Evolutionary conservation across 805 yeast genomes (phyloP), one percentile per base, ranked within the genome.

Genomic region (Candida xiaguanensis): DNA sequence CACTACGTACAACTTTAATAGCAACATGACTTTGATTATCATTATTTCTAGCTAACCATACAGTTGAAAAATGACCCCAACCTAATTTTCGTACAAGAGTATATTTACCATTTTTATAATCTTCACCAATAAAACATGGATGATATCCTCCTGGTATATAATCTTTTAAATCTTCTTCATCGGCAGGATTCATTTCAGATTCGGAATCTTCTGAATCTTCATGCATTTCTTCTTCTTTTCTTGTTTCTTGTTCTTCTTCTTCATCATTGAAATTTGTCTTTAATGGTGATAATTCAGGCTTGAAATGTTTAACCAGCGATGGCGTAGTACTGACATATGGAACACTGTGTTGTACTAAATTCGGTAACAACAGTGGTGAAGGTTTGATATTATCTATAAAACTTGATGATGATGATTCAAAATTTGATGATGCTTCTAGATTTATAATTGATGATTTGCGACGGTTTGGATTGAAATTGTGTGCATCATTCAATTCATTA

Each of bases 61-160:
- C 97, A 1, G 96, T 93, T 19, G 95, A 83, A 57, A 93, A 93
- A 63, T 93, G 97, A 25, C 99, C 99, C 99, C 99, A 93, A 0
- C 99, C 99, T 3, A 93, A 69, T 57, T 93, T 93, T 44, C 98
- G 77, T 22, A 86, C 90, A 35, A 93, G 63, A 1, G 81, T 72
- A 58, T 93, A 93, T 43, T 85, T 77, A 14, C 79, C 78, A 40
- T 84, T 70, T 51, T 87, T 85, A 61, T 83, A 91, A 16, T 63
- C 63, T 58, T 95, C 99, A 5, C 98, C 98, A 36, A 88, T 79
- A 47, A 64, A 79, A 9, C 95, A 93, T 0, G 99, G 96, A 56
- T 93, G 99, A 59, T 93, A 93, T 0, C 99, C 99, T 17, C 98
- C 98, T 8, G 81, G 79, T 42, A 78, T 79, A 61, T 93, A 93